Conservation (phyloP, 169 alveolate species). For the Eimeria maxima region DNA sequence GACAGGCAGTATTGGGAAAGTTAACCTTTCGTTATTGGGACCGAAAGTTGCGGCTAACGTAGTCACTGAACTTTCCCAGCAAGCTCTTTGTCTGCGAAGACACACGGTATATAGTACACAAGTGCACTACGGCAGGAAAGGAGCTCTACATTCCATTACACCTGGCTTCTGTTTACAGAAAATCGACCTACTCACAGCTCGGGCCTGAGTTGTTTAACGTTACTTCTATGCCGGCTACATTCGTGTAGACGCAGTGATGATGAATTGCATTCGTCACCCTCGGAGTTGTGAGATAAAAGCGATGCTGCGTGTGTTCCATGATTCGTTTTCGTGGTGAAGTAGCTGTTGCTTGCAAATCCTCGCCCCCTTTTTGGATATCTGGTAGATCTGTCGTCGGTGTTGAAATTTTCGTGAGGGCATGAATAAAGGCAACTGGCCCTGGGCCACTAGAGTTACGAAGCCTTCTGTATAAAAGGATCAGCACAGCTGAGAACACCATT, state of each 20-base stretch:
- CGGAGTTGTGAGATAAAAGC: constrained; percentile 50
- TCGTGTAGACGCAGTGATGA: background rate
- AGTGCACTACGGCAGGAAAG: background rate
- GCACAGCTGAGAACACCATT: background rate
- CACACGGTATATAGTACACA: background rate
- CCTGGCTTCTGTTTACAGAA: background rate
- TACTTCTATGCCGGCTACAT: constrained; percentile 47
- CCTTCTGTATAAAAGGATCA: background rate
- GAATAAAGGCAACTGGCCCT: background rate
- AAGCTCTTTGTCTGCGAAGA: background rate
- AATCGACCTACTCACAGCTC: constrained; percentile 19
- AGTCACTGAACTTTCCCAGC: background rate
- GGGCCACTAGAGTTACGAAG: background rate
- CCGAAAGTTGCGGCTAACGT: background rate
- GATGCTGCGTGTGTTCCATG: background rate
- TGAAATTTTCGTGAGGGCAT: constrained; percentile 10
- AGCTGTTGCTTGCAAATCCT: background rate
- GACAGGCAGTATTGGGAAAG: background rate
- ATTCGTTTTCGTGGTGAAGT: background rate
- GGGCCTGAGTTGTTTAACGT: constrained; percentile 4
- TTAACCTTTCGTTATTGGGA: too few relatives aligned
- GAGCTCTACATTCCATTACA: background rate
- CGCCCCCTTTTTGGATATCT: background rate
- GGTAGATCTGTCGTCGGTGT: background rate
- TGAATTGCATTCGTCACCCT: background rate